These are phyloP conservation scores for Fusarium praegraminearum DNA, from an alignment of 2,329 filamentous ascomycete genomes.

Conservation along the genomic window DNA sequence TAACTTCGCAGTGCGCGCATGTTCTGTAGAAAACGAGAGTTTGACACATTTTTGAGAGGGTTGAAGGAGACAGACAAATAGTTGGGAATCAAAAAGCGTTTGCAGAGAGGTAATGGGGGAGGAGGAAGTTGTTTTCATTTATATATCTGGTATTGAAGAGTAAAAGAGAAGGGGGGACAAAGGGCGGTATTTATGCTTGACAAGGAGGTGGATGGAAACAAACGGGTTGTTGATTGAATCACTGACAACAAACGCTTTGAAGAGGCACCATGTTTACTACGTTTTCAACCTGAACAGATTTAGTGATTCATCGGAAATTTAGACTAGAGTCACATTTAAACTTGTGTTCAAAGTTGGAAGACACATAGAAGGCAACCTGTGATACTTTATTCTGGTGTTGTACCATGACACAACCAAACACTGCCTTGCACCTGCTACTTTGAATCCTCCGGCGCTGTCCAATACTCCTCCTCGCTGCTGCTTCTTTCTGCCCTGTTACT, in stretches of 20 bases:
- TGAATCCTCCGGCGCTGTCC: not conserved
- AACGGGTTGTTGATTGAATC: slow-evolving; percentile 1
- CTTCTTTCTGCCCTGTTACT: not conserved
- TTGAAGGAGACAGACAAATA: not conserved
- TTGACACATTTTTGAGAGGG: slow-evolving; percentile 29
- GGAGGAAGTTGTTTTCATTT: not conserved
- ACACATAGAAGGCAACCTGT: slow-evolving; percentile 15
- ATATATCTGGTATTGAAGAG: not conserved
- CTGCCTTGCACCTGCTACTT: not conserved
- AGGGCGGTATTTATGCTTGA: slow-evolving; percentile 10
- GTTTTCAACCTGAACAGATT: not conserved
- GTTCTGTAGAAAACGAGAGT: slow-evolving; percentile 35
- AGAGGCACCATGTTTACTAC: not conserved
- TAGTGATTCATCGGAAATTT: not conserved
- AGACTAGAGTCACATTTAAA: slow-evolving; percentile 4
- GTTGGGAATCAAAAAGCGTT: not conserved
- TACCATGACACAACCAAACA: slow-evolving; percentile 1
- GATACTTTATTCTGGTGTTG: slow-evolving; percentile 18
- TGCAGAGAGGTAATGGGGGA: not conserved
- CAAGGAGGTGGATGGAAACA: not conserved
- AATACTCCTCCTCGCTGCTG: not conserved
- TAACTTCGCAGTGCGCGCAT: slow-evolving; percentile 36
- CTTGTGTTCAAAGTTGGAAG: not conserved
- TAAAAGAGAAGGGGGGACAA: not conserved
- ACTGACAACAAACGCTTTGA: not conserved